phyloP scores from a whole-genome alignment of 2,329 filamentous ascomycete genomes.

The Colletotrichum musicola region DNA sequence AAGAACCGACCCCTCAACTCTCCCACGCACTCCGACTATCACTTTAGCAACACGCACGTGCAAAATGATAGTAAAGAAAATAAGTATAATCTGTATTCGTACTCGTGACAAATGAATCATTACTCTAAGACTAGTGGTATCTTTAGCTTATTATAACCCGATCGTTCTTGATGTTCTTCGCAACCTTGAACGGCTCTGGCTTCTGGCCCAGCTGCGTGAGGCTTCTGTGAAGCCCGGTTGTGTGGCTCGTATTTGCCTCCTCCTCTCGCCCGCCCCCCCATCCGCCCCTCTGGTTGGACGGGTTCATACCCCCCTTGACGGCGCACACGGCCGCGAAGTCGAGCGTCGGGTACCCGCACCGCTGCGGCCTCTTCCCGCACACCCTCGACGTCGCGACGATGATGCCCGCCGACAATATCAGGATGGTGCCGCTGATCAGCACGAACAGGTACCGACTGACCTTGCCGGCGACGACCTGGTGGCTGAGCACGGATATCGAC shows the following conservation, averaged over 20 bases:
- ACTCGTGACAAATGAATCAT: background rate
- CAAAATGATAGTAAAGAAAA: no score
- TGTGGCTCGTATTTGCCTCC: background rate
- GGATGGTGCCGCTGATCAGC: slow-evolving; percentile 14
- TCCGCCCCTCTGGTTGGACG: background rate
- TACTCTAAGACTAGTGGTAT: background rate
- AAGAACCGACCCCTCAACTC: no score
- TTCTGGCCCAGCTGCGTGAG: slow-evolving; percentile 32
- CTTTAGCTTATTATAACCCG: slow-evolving; percentile 25
- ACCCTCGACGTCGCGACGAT: slow-evolving; percentile 28
- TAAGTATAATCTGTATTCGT: background rate
- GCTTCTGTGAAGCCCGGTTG: slow-evolving; percentile 16
- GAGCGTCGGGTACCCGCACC: slow-evolving; percentile 34
- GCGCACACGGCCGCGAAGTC: slow-evolving; percentile 36
- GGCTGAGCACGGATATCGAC: slow-evolving; percentile 30
- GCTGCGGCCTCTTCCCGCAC: slow-evolving; percentile 28
- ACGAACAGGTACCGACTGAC: slow-evolving; percentile 30
- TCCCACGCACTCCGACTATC: no score
- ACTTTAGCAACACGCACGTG: no score
- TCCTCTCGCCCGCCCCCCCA: slow-evolving; percentile 4
- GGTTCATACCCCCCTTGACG: slow-evolving; percentile 17
- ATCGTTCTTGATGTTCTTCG: slow-evolving; percentile 32
- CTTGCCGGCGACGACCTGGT: slow-evolving; percentile 32
- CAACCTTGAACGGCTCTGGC: slow-evolving; percentile 24
- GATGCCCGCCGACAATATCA: slow-evolving; percentile 6